Evolutionary conservation across 1,139 yeast genomes (phyloP).

Genomic region (Taiozyma sp.): DNA sequence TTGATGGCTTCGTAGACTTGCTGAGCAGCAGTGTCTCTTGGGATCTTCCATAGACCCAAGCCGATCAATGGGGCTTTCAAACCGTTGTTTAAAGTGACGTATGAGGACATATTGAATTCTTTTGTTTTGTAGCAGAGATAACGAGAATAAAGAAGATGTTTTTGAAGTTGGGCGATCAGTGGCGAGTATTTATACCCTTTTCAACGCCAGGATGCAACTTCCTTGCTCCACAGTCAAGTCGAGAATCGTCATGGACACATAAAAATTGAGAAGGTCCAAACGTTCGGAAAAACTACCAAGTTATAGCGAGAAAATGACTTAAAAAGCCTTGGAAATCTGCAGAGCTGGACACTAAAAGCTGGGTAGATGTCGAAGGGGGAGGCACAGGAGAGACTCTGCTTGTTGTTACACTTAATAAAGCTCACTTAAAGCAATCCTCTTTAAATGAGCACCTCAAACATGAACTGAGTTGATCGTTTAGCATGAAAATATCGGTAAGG

Average conservation of each 20-base stretch:
- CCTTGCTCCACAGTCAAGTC: not conserved
- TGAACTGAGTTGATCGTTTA: no score
- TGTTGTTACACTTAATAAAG: no score
- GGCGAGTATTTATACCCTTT: not conserved
- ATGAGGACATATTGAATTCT: constrained; percentile 16
- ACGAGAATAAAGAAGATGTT: not conserved
- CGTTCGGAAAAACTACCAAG: not conserved
- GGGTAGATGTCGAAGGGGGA: no score
- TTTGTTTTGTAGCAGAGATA: not conserved
- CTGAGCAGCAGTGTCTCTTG: constrained; percentile 48
- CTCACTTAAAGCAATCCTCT: not conserved
- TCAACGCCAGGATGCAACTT: not conserved
- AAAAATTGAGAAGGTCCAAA: not conserved
- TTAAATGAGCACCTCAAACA: no score
- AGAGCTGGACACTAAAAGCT: not conserved
- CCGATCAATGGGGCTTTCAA: constrained; percentile 59
- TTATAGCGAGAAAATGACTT: not conserved
- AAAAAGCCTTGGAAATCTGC: not conserved
- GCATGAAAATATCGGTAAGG: no score
- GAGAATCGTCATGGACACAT: not conserved
- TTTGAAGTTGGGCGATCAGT: not conserved
- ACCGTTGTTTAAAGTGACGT: constrained; percentile 52
- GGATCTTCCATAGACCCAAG: constrained; percentile 65
- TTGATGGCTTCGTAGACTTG: constrained; percentile 63
- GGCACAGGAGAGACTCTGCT: no score